Conservation (phyloP, 129 eudicot genomes). For the Centella asiatica region DNA sequence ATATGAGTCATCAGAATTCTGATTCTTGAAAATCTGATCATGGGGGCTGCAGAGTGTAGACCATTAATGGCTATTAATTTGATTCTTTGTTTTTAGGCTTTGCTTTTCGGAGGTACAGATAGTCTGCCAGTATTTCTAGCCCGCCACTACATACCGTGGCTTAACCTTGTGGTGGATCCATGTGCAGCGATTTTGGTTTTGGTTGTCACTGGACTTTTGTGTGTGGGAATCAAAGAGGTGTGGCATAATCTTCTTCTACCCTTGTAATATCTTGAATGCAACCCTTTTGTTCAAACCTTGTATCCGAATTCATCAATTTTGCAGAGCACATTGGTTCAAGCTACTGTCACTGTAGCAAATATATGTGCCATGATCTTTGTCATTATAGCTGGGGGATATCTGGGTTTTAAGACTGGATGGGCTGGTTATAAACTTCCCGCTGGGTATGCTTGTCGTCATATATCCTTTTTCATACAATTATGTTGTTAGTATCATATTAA, state of each 20-base stretch:
- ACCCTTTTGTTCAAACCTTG: background rate
- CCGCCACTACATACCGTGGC: constrained; percentile 64
- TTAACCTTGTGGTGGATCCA: constrained; percentile 80
- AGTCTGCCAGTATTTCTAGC: constrained; percentile 79
- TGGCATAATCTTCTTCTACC: background rate
- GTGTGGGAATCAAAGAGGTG: constrained; percentile 98
- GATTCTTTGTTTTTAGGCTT: constrained; percentile 38
- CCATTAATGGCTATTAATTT: background rate
- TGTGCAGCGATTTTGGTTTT: constrained; percentile 87
- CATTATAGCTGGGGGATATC: constrained; percentile 83
- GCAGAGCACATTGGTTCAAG: constrained; percentile 85
- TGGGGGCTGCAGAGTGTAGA: background rate
- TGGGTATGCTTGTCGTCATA: constrained; percentile 42
- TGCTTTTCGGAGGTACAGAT: constrained; percentile 83
- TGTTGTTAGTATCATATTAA: background rate
- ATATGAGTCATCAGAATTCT: too few relatives aligned
- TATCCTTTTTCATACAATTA: constrained; percentile 2
- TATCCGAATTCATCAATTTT: constrained; percentile 1
- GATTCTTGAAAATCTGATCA: too few relatives aligned
- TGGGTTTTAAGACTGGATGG: constrained; percentile 90
- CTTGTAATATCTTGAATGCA: background rate
- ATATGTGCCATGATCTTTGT: constrained; percentile 76
- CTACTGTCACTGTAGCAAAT: constrained; percentile 66
- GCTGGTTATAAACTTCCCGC: constrained; percentile 70
- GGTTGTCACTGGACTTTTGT: constrained; percentile 67